Percentiles rank a stretch among this genome's conserved stretches.
Evolutionary conservation across 805 yeast species (phyloP).

Genomic region (Zygosaccharomyces bailii): DNA sequence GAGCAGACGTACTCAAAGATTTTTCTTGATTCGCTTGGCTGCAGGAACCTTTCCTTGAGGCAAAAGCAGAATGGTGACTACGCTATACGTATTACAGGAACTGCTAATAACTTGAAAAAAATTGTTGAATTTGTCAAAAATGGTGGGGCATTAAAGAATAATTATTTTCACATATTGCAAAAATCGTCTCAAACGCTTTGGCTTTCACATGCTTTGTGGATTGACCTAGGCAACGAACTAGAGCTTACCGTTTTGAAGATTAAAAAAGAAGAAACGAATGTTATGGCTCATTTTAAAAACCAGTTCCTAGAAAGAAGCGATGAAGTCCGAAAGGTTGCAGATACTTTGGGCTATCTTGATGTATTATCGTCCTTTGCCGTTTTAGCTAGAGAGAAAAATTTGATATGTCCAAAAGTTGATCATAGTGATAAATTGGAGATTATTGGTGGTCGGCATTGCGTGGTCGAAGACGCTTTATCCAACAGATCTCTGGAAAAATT

Average conservation of each 20-base stretch:
- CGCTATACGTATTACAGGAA: slow-evolving; percentile 48
- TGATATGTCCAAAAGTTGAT: slow-evolving; percentile 63
- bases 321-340: slow-evolving; percentile 49
- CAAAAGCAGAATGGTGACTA: slow-evolving; percentile 44
- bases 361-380: slow-evolving; percentile 67
- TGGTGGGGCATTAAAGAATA: slow-evolving; percentile 9
- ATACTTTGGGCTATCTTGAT: slow-evolving; percentile 63
- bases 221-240: slow-evolving; percentile 47
- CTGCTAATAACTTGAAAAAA: slow-evolving; percentile 28
- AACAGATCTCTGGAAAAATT: slow-evolving; percentile 40
- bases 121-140: slow-evolving; percentile 21
- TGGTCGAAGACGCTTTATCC: slow-evolving; percentile 73
- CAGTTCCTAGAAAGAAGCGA: slow-evolving; percentile 44
- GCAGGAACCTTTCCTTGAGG: slow-evolving; percentile 37
- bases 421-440: slow-evolving; percentile 48
- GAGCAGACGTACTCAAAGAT: slow-evolving; percentile 32
- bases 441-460: slow-evolving; percentile 72
- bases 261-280: slow-evolving; percentile 48
- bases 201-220: slow-evolving; percentile 50
- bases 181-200: slow-evolving; percentile 45
- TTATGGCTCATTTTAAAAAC: slow-evolving; percentile 48
- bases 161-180: slow-evolving; percentile 33
- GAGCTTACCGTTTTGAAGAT: slow-evolving; percentile 48
- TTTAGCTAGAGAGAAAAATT: slow-evolving; percentile 62
- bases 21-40: slow-evolving; percentile 27